Percentiles rank a stretch among this genome's conserved stretches.
phyloP scores from a whole-genome alignment of 768 basidiomycete species.

The Trichaptum fuscoviolaceum region DNA sequence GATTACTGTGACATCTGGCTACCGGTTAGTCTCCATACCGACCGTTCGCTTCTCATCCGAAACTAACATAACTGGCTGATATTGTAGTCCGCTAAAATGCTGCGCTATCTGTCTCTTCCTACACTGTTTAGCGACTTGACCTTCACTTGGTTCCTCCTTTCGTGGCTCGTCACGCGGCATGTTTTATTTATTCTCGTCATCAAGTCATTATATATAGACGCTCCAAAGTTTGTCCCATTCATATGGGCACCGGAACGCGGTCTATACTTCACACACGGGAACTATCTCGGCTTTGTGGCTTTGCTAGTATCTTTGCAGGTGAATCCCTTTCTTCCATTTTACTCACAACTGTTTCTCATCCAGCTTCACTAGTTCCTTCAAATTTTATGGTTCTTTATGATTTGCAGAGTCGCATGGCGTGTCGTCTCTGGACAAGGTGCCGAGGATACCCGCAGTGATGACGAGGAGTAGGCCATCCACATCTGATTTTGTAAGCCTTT shows the following conservation, averaged over 20 bases:
- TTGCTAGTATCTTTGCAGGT: slow-evolving; percentile 65
- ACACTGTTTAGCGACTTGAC: slow-evolving; percentile 62
- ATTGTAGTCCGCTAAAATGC: slow-evolving; percentile 61
- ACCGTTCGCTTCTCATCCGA: neutral
- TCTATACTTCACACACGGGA: slow-evolving; percentile 44
- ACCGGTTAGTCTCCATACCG: slow-evolving; percentile 53
- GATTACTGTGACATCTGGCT: slow-evolving; percentile 92
- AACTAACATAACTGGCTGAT: slow-evolving; percentile 44
- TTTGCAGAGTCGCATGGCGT: slow-evolving; percentile 75
- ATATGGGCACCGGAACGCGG: slow-evolving; percentile 57
- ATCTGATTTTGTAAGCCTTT: neutral
- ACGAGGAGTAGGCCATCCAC: slow-evolving; percentile 51
- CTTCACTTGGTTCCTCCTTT: slow-evolving; percentile 79
- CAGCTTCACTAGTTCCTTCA: slow-evolving; percentile 53
- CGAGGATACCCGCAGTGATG: slow-evolving; percentile 82
- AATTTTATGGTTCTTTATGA: slow-evolving; percentile 82
- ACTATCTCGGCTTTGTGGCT: slow-evolving; percentile 42
- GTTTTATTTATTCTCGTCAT: slow-evolving; percentile 73
- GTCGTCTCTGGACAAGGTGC: slow-evolving; percentile 74
- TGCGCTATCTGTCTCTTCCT: slow-evolving; percentile 70
- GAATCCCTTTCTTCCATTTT: slow-evolving; percentile 12
- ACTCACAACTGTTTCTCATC: neutral
- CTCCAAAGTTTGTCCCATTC: slow-evolving; percentile 42
- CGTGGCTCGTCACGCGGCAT: slow-evolving; percentile 90
- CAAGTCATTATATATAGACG: slow-evolving; percentile 50